A percentile compares a stretch with the other conserved stretches of the same genome.
Conservation (phyloP, 2,329 filamentous ascomycete species). For the Hypoxylon sp. region DNA sequence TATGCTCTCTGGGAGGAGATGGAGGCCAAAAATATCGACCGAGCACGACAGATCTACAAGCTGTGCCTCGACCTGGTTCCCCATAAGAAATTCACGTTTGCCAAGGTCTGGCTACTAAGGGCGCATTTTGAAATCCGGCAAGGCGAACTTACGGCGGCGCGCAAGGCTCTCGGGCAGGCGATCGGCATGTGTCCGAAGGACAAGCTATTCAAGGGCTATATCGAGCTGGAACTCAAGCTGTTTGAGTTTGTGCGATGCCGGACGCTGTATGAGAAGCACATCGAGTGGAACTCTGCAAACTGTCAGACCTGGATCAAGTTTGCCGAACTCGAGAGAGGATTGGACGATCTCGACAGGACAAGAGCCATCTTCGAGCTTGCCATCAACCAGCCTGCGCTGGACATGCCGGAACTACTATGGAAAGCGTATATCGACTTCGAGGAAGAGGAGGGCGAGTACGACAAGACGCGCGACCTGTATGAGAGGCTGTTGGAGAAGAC, state of each 20-base stretch:
- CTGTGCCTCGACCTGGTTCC: slow-evolving; percentile 88
- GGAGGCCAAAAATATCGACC: slow-evolving; percentile 77
- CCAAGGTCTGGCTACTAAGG: slow-evolving; percentile 94
- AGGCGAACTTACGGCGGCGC: slow-evolving; percentile 77
- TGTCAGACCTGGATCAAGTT: slow-evolving; percentile 96
- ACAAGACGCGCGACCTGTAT: slow-evolving; percentile 81
- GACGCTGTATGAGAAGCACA: slow-evolving; percentile 90
- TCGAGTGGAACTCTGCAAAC: slow-evolving; percentile 90
- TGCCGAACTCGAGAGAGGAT: slow-evolving; percentile 87
- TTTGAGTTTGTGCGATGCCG: slow-evolving; percentile 94
- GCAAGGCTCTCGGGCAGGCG: slow-evolving; percentile 88
- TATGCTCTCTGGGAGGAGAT: slow-evolving; percentile 96
- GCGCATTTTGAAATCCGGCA: slow-evolving; percentile 94
- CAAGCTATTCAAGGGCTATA: slow-evolving; percentile 91
- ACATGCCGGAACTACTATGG: slow-evolving; percentile 98
- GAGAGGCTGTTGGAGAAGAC: slow-evolving; percentile 92
- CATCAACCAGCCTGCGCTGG: slow-evolving; percentile 79
- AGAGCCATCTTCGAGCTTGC: slow-evolving; percentile 93
- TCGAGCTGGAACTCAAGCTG: slow-evolving; percentile 89
- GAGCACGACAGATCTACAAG: slow-evolving; percentile 88
- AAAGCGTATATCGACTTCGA: slow-evolving; percentile 99
- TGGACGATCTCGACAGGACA: slow-evolving; percentile 88
- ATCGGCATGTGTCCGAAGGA: slow-evolving; percentile 97
- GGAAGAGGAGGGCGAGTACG: slow-evolving; percentile 92
- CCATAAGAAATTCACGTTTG: slow-evolving; percentile 96